phyloP scores from a whole-genome alignment of 75 land plant genomes.

The Sequoia sempervirens region DNA sequence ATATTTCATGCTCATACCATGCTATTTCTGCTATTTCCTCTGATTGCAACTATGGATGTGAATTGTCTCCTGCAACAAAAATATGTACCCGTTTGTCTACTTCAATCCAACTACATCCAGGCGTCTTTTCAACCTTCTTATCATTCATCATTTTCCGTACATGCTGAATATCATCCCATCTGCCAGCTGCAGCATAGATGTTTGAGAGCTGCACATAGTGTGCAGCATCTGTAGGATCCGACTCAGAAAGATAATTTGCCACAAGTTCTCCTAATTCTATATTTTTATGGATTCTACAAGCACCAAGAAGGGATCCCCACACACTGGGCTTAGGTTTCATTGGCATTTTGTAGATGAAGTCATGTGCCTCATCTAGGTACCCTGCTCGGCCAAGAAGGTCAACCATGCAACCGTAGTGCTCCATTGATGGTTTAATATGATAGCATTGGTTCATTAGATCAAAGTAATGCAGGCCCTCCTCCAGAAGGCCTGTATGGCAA shows the following conservation, averaged over 20 bases:
- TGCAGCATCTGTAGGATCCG: neutral
- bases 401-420: slow-evolving; percentile 16
- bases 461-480: neutral
- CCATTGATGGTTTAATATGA: neutral
- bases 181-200: slow-evolving; percentile 9
- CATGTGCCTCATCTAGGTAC: slow-evolving; percentile 9
- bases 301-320: slow-evolving; percentile 6
- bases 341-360: neutral
- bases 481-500: slow-evolving; percentile 3
- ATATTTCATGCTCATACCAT: neutral
- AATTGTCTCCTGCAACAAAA: neutral
- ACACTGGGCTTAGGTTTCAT: no score
- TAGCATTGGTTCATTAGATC: neutral
- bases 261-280: neutral
- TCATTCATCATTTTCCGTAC: neutral
- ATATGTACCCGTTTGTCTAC: neutral
- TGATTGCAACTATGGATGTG: slow-evolving; percentile 1
- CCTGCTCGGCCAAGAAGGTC: slow-evolving; percentile 15
- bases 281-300: slow-evolving; percentile 1
- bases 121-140: neutral
- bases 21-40: slow-evolving; percentile 1
- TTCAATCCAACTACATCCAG: slow-evolving; percentile 2
- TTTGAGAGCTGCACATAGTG: neutral
- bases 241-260: neutral
- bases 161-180: slow-evolving; percentile 2